These are phyloP conservation scores for Trypanosoma cruzi DNA, from an alignment of 208 protist species.

Conservation along the genomic window DNA sequence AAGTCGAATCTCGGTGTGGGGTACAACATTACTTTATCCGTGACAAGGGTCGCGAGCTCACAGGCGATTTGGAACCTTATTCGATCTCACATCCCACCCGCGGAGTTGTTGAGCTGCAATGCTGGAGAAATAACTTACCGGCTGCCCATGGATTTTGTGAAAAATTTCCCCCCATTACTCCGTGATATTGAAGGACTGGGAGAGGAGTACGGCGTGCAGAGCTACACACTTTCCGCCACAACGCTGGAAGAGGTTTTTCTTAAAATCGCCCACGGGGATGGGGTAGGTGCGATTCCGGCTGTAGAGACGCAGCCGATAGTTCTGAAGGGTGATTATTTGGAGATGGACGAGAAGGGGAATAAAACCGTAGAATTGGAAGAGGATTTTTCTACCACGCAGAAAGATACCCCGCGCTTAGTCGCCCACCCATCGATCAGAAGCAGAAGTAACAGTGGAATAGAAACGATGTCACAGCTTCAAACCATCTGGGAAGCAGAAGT, in stretches of 20 bases:
- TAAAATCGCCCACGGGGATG: slow-evolving; percentile 46
- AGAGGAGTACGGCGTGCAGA: slow-evolving; percentile 33
- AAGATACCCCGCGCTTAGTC: too few relatives aligned
- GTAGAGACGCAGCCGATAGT: neutral
- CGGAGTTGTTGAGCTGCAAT: slow-evolving; percentile 32
- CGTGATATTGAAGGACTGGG: slow-evolving; percentile 30
- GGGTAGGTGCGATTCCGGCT: slow-evolving; percentile 5
- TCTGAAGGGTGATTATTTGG: neutral
- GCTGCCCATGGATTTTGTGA: slow-evolving; percentile 48
- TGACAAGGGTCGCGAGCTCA: slow-evolving; percentile 22
- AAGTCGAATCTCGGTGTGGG: slow-evolving; percentile 67
- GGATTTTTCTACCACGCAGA: neutral
- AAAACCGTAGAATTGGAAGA: neutral
- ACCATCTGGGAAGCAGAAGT: slow-evolving; percentile 45
- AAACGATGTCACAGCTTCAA: neutral
- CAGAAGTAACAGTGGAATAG: neutral
- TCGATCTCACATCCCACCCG: slow-evolving; percentile 29
- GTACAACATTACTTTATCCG: slow-evolving; percentile 51
- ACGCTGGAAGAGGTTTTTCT: slow-evolving; percentile 85
- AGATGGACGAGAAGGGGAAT: neutral
- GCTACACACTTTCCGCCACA: slow-evolving; percentile 63
- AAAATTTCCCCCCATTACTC: slow-evolving; percentile 48
- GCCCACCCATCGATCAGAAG: neutral
- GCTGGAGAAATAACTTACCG: slow-evolving; percentile 54
- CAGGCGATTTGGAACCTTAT: slow-evolving; percentile 32